Evolutionary conservation across 176 grass and related monocot genomes (phyloP).

Genomic region (Urochloa ruziziensis): DNA sequence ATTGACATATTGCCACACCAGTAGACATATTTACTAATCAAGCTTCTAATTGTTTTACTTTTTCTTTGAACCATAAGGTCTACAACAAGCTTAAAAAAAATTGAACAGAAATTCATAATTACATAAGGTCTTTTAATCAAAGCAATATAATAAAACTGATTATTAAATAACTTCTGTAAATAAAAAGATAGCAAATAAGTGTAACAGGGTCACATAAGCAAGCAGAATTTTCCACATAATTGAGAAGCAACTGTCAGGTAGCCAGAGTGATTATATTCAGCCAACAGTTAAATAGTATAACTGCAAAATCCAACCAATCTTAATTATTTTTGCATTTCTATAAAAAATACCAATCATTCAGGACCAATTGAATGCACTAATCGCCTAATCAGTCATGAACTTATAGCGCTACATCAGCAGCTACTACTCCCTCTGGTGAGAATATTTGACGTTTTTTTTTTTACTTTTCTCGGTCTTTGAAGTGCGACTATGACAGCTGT

Average conservation of each 20-base stretch:
- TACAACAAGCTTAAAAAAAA: neutral
- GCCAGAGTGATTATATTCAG: neutral
- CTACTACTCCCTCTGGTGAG: neutral
- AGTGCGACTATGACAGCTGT: neutral
- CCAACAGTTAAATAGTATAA: neutral
- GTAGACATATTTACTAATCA: neutral
- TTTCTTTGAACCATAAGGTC: neutral
- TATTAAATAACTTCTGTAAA: neutral
- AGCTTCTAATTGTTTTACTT: neutral
- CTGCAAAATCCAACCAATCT: neutral
- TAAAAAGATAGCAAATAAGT: neutral
- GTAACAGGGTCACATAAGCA: neutral
- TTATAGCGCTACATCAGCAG: neutral
- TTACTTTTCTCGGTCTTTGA: neutral
- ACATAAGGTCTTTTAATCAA: neutral
- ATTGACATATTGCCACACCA: neutral
- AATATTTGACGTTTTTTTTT: neutral
- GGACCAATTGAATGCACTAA: conserved; percentile 4
- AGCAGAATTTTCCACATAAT: neutral
- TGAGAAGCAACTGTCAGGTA: neutral
- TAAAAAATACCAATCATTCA: neutral
- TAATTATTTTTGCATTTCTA: neutral
- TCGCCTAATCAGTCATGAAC: neutral
- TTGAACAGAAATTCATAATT: neutral
- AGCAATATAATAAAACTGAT: neutral